Evolutionary conservation across 139 green algal species (phyloP), one percentile per base, ranked within the genome.

Genomic region (Klebsormidium nitens): DNA sequence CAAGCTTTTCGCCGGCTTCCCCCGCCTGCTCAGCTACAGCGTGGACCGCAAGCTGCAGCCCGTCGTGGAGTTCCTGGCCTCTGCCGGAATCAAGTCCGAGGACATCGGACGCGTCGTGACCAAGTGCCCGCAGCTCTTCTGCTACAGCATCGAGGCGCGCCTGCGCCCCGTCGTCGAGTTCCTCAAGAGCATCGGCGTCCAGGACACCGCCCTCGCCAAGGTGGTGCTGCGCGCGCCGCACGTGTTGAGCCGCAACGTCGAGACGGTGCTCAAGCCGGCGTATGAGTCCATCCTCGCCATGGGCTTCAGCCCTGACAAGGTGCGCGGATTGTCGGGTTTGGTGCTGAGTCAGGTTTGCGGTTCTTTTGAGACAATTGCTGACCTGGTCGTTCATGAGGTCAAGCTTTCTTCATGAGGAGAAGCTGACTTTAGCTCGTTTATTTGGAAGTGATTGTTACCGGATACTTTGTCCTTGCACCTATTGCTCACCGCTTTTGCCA

Each of bases 161-260:
- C 57, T 74, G 11, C 38, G 55, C 31, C 52, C 56, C 39, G 46
- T 39, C 40, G 31, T 74, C 36, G 52, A 74, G 2, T 74, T 74
- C 57, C 39, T 74, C 8, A 29, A 26, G 31, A 36, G 28, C 29
- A 36, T 67, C 31, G 66, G 66, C 5, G 28, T 74, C 19, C 36
- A 29, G 17, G 29, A 74, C 40, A n/a, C n/a, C n/a, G n/a, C n/a
- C n/a, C 44, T 42, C 5, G 66, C 19, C 19, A 74, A 74, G 29
- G 29, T 31, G 0, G 66, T 74, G n/a, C 38, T 56, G 1, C 48
- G 48, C 49, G 66, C 48, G 19, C 66, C 66, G 17, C 31, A 36
- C 17, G 32, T 74, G 49, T 50, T 74, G 47, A 34, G 28, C 37
- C 31, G 39, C 31, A 14, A 47, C 31, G 28, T 68, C 14, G 31